phyloP scores from a whole-genome alignment of 2,329 filamentous ascomycete genomes.

The Drechmeria coniospora region DNA sequence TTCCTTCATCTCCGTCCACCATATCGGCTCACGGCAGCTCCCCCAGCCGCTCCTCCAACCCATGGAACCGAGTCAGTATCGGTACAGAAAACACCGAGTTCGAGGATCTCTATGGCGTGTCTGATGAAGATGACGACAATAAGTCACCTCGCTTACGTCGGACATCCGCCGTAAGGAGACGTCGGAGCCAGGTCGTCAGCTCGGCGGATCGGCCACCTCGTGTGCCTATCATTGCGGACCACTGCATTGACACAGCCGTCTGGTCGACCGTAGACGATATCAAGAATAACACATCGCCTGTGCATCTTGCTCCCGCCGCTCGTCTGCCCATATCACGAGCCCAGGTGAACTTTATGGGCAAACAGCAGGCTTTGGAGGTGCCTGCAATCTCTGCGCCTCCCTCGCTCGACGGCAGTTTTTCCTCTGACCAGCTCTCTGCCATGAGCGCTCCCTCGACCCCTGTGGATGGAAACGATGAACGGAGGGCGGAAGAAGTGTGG shows the following conservation, averaged over 20 bases:
- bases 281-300: slow-evolving; percentile 39
- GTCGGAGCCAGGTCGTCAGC: slow-evolving; percentile 17
- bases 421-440: slow-evolving; percentile 71
- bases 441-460: slow-evolving; percentile 79
- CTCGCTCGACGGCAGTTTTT: slow-evolving; percentile 77
- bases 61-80: slow-evolving; percentile 48
- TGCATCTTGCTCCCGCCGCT: slow-evolving; percentile 47
- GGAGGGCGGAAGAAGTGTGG: slow-evolving; percentile 49
- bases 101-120: slow-evolving; percentile 77
- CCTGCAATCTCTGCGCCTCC: slow-evolving; percentile 69
- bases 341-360: slow-evolving; percentile 54
- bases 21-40: slow-evolving; percentile 36
- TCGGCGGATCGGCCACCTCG: slow-evolving; percentile 22
- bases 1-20: slow-evolving; percentile 45
- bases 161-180: slow-evolving; percentile 22
- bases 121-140: slow-evolving; percentile 52
- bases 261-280: slow-evolving; percentile 29
- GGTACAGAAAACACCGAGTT: slow-evolving; percentile 57
- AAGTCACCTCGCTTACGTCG: slow-evolving; percentile 9
- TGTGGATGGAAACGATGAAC: slow-evolving; percentile 43
- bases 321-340: slow-evolving; percentile 63
- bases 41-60: slow-evolving; percentile 38
- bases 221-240: slow-evolving; percentile 35
- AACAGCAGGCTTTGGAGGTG: slow-evolving; percentile 46
- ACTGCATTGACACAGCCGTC: slow-evolving; percentile 17